These are phyloP conservation scores for Fusarium miscanthi DNA, from an alignment of 2,329 filamentous ascomycete species.

Conservation along the genomic window DNA sequence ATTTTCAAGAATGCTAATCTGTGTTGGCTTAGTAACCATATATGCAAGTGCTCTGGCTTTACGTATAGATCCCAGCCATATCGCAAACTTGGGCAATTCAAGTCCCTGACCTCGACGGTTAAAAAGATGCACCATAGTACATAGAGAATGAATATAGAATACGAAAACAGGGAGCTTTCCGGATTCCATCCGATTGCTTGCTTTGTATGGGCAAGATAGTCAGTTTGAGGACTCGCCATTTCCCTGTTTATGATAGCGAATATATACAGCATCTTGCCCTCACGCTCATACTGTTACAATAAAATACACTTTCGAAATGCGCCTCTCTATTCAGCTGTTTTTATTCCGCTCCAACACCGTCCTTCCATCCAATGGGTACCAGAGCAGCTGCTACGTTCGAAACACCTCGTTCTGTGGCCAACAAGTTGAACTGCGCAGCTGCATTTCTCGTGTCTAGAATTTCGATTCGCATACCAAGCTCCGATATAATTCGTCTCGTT, in stretches of 20 bases:
- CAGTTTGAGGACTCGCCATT: neutral
- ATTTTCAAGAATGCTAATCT: neutral
- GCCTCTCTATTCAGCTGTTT: neutral
- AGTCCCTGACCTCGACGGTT: neutral
- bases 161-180: neutral
- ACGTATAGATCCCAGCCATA: neutral
- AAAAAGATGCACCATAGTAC: neutral
- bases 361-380: conserved; percentile 86
- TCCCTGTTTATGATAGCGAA: neutral
- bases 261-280: neutral
- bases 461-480: conserved; percentile 86
- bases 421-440: conserved; percentile 90
- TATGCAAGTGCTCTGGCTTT: neutral
- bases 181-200: neutral
- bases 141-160: neutral
- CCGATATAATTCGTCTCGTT: conserved; percentile 77
- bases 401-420: conserved; percentile 93
- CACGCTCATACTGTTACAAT: conserved; percentile 14
- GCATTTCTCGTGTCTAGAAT: conserved; percentile 94
- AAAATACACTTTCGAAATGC: conserved; percentile 4
- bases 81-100: neutral
- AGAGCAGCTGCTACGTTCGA: conserved; percentile 87
- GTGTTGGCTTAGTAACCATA: neutral
- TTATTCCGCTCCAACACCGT: conserved; percentile 60
- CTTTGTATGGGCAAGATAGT: neutral